Base-by-base conservation (phyloP, 2,329 filamentous ascomycete species). In the Arthrobotrys pseudoclavata region DNA sequence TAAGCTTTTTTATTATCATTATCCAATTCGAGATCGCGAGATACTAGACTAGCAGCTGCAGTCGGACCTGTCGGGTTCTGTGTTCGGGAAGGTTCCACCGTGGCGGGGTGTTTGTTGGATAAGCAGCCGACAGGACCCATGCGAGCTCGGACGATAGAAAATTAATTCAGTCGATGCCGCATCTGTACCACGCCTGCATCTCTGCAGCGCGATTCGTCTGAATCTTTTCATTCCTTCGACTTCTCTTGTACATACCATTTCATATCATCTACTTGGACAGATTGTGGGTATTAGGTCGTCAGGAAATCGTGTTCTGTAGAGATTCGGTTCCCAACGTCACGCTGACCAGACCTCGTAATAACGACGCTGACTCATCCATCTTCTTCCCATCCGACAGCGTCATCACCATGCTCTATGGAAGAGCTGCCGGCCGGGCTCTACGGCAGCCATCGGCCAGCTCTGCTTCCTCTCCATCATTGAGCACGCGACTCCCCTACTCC, bases 141-240 rank as follows among this genome's bases (percentile, higher is more conserved):
- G 69, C 69, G 62, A 68, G 60, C 69, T 72, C 69, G 60, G 69
- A 66, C 69, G 69, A 72, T 70, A 70, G 60, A 72, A 72, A 37
- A 52, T 74, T 50, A 55, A 64, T 55, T 47, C 48, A 66, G n/a
- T 57, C 66, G 26, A 48, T 50, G 50, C 62, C 62, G 61, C 62
- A 74, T 53, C 64, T 68, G 45, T 29, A 50, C 42, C 42, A 61
- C 45, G 10, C 9, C 52, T 61, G 62, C 69, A 55, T 31, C 45
- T 42, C 60, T 34, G 69, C 61, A 53, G 52, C 69, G 61, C 62
- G 60, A 62, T 62, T 20, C 42, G n/a, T 42, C 45, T 52, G 15
- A 31, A 24, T 31, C 9, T 31, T 20, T n/a, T 42, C n/a, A 5
- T 67, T 53, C 18, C 47, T 29, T 53, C 18, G 34, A 7, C 50